Percentiles rank a stretch among this genome's conserved stretches.
Conservation (phyloP, 1,284 basidiomycete genomes). For the Neotropicomus parvogracilis region DNA sequence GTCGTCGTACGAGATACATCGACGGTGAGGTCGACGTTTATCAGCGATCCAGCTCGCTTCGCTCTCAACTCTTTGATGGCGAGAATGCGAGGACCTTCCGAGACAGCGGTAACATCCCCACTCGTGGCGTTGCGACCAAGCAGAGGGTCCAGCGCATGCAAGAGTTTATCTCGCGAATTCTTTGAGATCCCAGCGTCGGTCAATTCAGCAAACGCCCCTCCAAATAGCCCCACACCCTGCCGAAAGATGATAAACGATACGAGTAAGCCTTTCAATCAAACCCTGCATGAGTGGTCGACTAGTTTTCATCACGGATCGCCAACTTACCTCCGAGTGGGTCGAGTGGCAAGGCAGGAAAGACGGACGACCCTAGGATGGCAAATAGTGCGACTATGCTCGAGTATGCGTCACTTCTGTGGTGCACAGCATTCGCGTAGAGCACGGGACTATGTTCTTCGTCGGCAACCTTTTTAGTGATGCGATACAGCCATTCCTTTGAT, state of each 20-base stretch:
- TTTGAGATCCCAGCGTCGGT: conserved; percentile 80
- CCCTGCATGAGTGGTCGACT: conserved; percentile 11
- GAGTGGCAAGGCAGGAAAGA: conserved; percentile 80
- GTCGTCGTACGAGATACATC: conserved; percentile 61
- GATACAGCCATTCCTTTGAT: conserved; percentile 91
- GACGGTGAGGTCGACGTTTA: conserved; percentile 73
- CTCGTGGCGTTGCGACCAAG: conserved; percentile 32
- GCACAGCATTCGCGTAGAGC: conserved; percentile 85
- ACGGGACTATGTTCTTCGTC: conserved; percentile 89
- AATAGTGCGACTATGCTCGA: conserved; percentile 84
- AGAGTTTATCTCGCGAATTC: conserved; percentile 51
- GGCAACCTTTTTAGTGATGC: conserved; percentile 84
- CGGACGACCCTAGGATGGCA: conserved; percentile 85
- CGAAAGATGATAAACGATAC: conserved; percentile 87
- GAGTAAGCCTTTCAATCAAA: conserved; percentile 56
- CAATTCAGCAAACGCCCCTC: conserved; percentile 76
- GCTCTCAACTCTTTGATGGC: conserved; percentile 68
- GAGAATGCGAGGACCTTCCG: conserved; percentile 35
- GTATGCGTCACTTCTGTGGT: conserved; percentile 94
- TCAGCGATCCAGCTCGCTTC: conserved; percentile 70
- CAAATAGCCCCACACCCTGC: conserved; percentile 75
- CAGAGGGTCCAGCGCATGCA: conserved; percentile 53
- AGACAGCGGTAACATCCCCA: neutral
- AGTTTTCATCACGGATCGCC: neutral
- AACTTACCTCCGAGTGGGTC: conserved; percentile 87